A percentile compares a stretch with the other conserved stretches of the same genome.
Conservation (phyloP, 2,329 filamentous ascomycete species). For the Cladosporium sp. region DNA sequence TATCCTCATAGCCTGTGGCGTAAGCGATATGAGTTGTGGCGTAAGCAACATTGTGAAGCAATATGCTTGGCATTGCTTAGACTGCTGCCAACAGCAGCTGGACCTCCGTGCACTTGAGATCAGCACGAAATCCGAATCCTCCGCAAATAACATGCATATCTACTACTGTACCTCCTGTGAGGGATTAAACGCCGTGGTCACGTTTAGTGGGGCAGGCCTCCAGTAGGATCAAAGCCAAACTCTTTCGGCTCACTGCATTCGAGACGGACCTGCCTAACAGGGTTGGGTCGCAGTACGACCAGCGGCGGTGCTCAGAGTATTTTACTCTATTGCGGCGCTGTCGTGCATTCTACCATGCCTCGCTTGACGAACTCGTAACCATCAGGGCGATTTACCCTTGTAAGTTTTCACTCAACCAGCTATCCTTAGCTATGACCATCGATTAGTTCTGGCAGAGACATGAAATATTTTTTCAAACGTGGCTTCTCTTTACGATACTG, state of each 20-base stretch:
- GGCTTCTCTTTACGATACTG: neutral
- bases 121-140: neutral
- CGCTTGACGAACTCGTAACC: neutral
- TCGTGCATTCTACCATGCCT: neutral
- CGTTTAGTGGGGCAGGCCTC: neutral
- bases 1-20: neutral
- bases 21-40: neutral
- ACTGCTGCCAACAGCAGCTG: neutral
- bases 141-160: neutral
- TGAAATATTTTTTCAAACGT: neutral
- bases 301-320: neutral
- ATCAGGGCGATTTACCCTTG: neutral
- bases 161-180: neutral
- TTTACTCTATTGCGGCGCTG: neutral
- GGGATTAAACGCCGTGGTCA: neutral
- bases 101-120: neutral
- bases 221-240: neutral
- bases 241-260: neutral
- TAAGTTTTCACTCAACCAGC: neutral
- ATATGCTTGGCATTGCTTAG: conserved; percentile 1
- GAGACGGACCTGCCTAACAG: conserved; percentile 3
- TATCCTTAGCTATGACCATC: neutral
- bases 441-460: neutral
- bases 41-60: neutral
- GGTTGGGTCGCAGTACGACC: neutral